Conservation (phyloP, 1,284 basidiomycete species). For the Fistulinella staudtii region DNA sequence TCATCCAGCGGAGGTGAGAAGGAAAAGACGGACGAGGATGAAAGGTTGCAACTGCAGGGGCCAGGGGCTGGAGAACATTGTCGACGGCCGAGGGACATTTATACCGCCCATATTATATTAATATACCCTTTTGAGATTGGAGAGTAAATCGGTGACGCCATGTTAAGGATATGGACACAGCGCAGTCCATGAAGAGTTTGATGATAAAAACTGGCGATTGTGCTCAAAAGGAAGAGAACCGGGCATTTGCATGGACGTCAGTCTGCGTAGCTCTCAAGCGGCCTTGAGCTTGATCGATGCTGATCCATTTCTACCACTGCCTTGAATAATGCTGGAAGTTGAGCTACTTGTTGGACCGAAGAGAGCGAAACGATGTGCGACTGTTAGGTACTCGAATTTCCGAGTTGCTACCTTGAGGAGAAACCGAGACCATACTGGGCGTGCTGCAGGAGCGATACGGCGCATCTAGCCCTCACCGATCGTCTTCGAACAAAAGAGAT, state of each 20-base stretch:
- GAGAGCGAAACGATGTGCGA: background rate
- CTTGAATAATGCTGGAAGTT: background rate
- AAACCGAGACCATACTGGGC: background rate
- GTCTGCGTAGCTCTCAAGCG: background rate
- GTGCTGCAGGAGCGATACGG: background rate
- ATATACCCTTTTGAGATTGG: background rate
- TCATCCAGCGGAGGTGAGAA: background rate
- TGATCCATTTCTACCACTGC: background rate
- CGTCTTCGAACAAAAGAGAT: conserved; percentile 3
- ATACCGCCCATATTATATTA: conserved; percentile 7
- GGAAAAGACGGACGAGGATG: background rate
- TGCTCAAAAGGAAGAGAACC: conserved; percentile 1
- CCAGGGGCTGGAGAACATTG: background rate
- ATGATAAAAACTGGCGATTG: background rate
- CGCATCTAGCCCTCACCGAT: conserved; percentile 1
- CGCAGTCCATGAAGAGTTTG: background rate
- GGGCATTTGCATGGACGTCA: background rate
- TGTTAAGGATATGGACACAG: background rate
- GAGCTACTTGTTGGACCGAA: background rate
- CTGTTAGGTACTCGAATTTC: background rate
- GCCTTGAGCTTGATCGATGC: no score
- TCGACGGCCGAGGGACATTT: conserved; percentile 5
- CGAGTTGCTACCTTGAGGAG: background rate
- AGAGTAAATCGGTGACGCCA: background rate
- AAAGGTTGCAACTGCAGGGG: no score